A percentile compares a stretch with the other conserved stretches of the same genome.
These are phyloP conservation scores for Geotrichum bryndzae DNA, from an alignment of 1,139 yeast genomes.

Conservation along the genomic window DNA sequence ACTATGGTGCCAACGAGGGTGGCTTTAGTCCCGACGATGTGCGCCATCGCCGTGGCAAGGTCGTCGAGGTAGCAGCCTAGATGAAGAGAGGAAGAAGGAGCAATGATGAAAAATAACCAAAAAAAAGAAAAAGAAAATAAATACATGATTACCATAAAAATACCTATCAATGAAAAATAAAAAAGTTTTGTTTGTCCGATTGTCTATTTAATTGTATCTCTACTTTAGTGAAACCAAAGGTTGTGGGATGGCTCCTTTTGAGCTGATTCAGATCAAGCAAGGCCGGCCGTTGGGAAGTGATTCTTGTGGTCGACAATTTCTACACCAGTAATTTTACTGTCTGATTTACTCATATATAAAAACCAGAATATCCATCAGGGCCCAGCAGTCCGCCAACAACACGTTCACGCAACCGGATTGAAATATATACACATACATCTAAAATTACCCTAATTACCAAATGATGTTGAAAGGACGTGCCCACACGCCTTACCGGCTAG, in stretches of 20 bases:
- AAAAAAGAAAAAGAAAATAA: not conserved
- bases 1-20: constrained; percentile 77
- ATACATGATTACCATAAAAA: not conserved
- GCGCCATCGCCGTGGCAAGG: constrained; percentile 29
- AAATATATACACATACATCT: too few species aligned
- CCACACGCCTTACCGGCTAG: not conserved
- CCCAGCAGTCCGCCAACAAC: too few species aligned
- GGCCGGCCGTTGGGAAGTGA: too few species aligned
- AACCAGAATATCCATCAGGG: too few species aligned
- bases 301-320: too few species aligned
- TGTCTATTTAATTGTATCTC: not conserved
- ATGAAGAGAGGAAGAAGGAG: not conserved
- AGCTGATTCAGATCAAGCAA: too few species aligned
- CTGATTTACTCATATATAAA: too few species aligned
- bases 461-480: not conserved
- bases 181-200: not conserved
- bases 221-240: too few species aligned
- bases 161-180: not conserved
- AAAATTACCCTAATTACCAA: not conserved
- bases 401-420: too few species aligned
- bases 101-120: not conserved
- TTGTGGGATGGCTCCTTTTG: too few species aligned
- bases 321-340: too few species aligned
- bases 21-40: constrained; percentile 85
- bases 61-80: constrained; percentile 16